Evolutionary conservation across 2,329 filamentous ascomycete species (phyloP).

Genomic region (Talaromyces sp.): DNA sequence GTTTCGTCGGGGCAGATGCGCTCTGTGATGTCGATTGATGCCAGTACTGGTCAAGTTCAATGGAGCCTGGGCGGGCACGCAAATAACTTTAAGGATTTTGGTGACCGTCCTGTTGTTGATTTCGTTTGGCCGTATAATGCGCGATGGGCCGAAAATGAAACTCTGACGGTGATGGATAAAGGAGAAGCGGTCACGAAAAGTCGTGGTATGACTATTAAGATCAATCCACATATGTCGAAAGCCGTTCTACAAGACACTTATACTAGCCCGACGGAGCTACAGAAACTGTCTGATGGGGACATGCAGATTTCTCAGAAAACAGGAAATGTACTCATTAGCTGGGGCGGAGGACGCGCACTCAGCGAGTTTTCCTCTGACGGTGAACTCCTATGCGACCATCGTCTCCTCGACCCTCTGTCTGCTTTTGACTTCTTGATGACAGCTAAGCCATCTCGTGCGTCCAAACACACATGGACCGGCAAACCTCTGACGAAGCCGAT

Average conservation of each 20-base stretch:
- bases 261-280: background rate
- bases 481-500: conserved; percentile 39
- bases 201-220: conserved; percentile 5
- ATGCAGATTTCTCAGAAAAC: conserved; percentile 40
- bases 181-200: background rate
- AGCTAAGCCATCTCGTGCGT: conserved; percentile 55
- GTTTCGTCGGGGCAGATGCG: conserved; percentile 52
- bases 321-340: conserved; percentile 49
- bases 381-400: conserved; percentile 49
- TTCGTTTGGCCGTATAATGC: conserved; percentile 17
- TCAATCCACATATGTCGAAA: background rate
- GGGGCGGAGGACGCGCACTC: conserved; percentile 50
- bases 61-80: conserved; percentile 49
- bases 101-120: conserved; percentile 5
- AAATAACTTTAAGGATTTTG: conserved; percentile 11
- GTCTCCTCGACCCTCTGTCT: background rate
- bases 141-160: conserved; percentile 23
- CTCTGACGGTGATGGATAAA: conserved; percentile 42
- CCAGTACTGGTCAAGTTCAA: conserved; percentile 45
- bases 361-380: conserved; percentile 53
- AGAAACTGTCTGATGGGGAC: conserved; percentile 29
- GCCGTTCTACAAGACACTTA: conserved; percentile 3
- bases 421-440: conserved; percentile 41
- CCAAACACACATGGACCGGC: conserved; percentile 53
- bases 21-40: conserved; percentile 48